These are phyloP conservation scores for Gonium pectorale DNA, from an alignment of 139 green algal species.

Conservation along the genomic window DNA sequence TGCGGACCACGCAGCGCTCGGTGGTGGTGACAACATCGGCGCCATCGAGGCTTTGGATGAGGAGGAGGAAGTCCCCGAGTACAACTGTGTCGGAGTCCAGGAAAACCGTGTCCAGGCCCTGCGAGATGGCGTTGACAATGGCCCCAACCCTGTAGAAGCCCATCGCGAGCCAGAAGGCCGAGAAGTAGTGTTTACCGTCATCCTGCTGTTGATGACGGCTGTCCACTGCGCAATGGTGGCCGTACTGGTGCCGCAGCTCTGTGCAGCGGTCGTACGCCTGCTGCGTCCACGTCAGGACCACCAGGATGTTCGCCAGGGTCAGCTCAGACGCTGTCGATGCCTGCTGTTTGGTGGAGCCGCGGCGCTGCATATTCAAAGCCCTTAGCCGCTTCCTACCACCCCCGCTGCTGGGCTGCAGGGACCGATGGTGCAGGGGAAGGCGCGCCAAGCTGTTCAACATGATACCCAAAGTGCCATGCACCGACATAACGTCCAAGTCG, in stretches of 20 bases:
- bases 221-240: neutral
- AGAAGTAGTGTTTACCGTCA: neutral
- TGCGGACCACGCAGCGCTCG: neutral
- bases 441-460: neutral
- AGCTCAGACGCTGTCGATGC: too few species aligned
- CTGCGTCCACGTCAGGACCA: neutral
- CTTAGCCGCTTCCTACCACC: too few species aligned
- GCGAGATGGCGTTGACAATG: neutral
- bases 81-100: neutral
- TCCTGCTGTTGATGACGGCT: neutral
- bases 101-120: neutral
- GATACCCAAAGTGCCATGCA: neutral
- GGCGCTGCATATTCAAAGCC: too few species aligned
- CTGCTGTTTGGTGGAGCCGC: too few species aligned
- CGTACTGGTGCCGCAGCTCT: neutral
- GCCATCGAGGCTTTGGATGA: neutral
- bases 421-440: neutral
- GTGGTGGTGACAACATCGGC: neutral
- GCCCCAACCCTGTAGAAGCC: neutral
- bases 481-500: neutral
- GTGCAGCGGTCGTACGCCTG: neutral
- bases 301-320: neutral
- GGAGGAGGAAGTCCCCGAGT: neutral
- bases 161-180: neutral
- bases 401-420: too few species aligned